These are phyloP conservation scores for Akanthomyces lecanii DNA, from an alignment of 2,329 filamentous ascomycete species.

Conservation along the genomic window DNA sequence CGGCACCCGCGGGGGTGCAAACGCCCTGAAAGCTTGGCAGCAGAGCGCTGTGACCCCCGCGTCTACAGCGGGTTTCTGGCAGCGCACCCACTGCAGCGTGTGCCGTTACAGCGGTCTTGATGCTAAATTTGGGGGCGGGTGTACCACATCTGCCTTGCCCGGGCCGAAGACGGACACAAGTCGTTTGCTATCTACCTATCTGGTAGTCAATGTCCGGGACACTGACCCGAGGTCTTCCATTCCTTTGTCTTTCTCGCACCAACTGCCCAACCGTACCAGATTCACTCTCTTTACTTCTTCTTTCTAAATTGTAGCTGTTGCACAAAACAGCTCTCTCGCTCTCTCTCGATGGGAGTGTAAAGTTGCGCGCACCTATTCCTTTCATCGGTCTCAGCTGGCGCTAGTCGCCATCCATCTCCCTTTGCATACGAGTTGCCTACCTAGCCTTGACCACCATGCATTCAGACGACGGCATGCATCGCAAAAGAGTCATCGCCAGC, in stretches of 20 bases:
- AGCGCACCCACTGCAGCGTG: neutral
- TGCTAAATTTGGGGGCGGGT: constrained; percentile 3
- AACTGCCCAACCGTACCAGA: neutral
- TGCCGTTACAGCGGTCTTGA: neutral
- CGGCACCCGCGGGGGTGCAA: too few relatives aligned
- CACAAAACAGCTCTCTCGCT: neutral
- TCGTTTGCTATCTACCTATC: neutral
- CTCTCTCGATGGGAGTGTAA: constrained; percentile 4
- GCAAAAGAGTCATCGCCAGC: constrained; percentile 74
- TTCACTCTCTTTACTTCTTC: neutral
- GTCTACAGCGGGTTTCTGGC: neutral
- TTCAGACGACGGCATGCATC: constrained; percentile 47
- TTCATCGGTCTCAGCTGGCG: neutral
- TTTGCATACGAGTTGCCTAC: neutral
- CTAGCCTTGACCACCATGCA: constrained; percentile 31
- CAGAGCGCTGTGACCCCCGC: neutral
- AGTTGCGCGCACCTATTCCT: neutral
- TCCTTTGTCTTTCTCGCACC: neutral
- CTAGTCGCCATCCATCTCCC: constrained; percentile 9
- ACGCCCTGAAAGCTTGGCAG: too few relatives aligned
- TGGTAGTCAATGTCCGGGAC: neutral
- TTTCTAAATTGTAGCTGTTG: neutral
- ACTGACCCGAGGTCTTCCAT: constrained; percentile 8
- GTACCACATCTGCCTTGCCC: neutral
- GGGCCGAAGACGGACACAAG: constrained; percentile 14